Evolutionary conservation across 2,329 filamentous ascomycete species (phyloP).

Genomic region (Escovopsis weberi): DNA sequence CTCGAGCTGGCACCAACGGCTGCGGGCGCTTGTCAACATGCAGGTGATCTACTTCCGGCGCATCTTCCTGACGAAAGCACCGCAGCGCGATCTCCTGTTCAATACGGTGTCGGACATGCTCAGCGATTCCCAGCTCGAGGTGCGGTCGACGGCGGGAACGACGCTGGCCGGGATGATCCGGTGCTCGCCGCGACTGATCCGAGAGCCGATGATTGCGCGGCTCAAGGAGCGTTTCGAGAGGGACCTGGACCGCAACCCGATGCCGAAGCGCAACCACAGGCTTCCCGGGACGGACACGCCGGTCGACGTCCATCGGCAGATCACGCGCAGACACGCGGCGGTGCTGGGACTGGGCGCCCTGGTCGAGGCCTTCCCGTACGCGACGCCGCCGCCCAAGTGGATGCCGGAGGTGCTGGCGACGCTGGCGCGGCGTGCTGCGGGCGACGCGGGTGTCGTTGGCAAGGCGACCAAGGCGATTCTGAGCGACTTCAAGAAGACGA

Average conservation of each 20-base stretch:
- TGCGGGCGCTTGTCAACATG: conserved; percentile 93
- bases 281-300: conserved; percentile 52
- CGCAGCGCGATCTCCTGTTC: conserved; percentile 69
- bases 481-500: conserved; percentile 97
- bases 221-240: conserved; percentile 69
- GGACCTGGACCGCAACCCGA: conserved; percentile 67
- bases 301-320: conserved; percentile 57
- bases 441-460: conserved; percentile 80
- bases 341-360: conserved; percentile 82
- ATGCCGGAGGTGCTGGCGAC: conserved; percentile 84
- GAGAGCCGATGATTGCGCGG: conserved; percentile 59
- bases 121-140: conserved; percentile 79
- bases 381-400: conserved; percentile 82
- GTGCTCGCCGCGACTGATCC: conserved; percentile 72
- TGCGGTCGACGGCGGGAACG: conserved; percentile 80
- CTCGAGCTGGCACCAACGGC: conserved; percentile 84
- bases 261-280: conserved; percentile 58
- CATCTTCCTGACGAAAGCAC: conserved; percentile 66
- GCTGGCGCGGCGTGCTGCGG: conserved; percentile 71
- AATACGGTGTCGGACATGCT: conserved; percentile 94
- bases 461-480: conserved; percentile 90
- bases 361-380: conserved; percentile 92
- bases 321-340: conserved; percentile 75
- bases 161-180: conserved; percentile 96
- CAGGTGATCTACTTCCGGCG: conserved; percentile 97